Evolutionary conservation across 1,139 yeast species (phyloP).

Genomic region (Meyerozyma elateridarum): DNA sequence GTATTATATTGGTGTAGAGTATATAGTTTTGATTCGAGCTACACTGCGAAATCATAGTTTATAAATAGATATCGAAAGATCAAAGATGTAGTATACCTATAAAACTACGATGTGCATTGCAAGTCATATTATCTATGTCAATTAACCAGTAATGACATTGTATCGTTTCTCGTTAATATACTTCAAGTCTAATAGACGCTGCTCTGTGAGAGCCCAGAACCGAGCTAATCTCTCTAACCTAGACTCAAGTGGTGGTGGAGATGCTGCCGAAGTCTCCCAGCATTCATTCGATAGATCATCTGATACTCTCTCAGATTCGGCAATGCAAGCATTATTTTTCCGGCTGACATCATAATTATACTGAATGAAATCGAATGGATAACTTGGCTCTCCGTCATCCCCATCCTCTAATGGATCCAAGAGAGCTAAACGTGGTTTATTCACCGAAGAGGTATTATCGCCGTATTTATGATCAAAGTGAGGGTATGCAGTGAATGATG

Average conservation of each 20-base stretch:
- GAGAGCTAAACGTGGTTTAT: too few relatives aligned
- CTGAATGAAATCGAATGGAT: too few relatives aligned
- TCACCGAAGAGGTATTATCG: not conserved
- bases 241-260: constrained; percentile 1
- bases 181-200: constrained; percentile 1
- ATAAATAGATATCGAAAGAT: too few relatives aligned
- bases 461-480: constrained; percentile 2
- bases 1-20: constrained; percentile 29
- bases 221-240: constrained; percentile 2
- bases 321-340: not conserved
- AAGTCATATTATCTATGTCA: too few relatives aligned
- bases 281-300: not conserved
- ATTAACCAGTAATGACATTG: too few relatives aligned
- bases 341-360: constrained; percentile 1
- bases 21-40: not conserved
- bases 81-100: too few relatives aligned
- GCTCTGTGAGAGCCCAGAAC: constrained; percentile 1
- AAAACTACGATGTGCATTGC: too few relatives aligned
- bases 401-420: too few relatives aligned
- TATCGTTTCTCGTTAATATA: too few relatives aligned
- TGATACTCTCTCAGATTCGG: not conserved
- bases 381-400: too few relatives aligned
- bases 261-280: not conserved
- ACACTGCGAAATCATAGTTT: too few relatives aligned
- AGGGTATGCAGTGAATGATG: constrained; percentile 4